Evolutionary conservation across 208 protist species (phyloP).

Genomic region (Trypanosomatidae sp.): DNA sequence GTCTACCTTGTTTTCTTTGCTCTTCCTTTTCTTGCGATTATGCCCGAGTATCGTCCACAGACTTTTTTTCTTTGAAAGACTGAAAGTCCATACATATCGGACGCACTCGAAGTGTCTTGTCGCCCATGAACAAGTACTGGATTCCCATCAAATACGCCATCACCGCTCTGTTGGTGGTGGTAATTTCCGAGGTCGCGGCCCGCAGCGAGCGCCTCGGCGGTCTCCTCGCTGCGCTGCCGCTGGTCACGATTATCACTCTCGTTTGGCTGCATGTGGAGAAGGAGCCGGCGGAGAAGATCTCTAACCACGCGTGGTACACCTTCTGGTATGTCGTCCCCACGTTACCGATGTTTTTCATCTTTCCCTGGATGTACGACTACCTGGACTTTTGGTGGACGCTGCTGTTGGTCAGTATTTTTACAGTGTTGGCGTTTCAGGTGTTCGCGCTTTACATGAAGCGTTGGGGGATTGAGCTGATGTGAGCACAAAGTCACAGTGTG

Average conservation of each 20-base stretch:
- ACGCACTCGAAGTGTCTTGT: too few species aligned
- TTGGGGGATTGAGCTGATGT: conserved; percentile 29
- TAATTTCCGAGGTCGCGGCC: conserved; percentile 22
- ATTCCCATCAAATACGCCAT: conserved; percentile 33
- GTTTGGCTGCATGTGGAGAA: conserved; percentile 36
- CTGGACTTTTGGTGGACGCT: conserved; percentile 39
- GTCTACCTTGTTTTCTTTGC: too few species aligned
- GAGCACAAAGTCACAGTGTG: too few species aligned
- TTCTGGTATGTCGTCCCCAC: conserved; percentile 42
- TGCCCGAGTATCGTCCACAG: too few species aligned
- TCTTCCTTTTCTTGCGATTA: too few species aligned
- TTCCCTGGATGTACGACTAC: conserved; percentile 29
- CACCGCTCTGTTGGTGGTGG: conserved; percentile 29
- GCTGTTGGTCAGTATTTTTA: conserved; percentile 26
- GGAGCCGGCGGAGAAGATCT: conserved; percentile 31
- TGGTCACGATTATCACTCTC: conserved; percentile 31
- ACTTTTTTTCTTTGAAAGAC: too few species aligned
- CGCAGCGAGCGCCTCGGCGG: conserved; percentile 26
- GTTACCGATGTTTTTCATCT: conserved; percentile 33
- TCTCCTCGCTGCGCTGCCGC: conserved; percentile 24
- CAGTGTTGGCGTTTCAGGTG: conserved; percentile 20
- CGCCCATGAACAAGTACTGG: conserved; percentile 13
- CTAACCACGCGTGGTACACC: conserved; percentile 39
- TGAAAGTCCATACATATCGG: too few species aligned
- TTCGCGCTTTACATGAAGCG: conserved; percentile 35